Conservation (phyloP, 306 rosid genomes). For the Lathyrus tuberosus region DNA sequence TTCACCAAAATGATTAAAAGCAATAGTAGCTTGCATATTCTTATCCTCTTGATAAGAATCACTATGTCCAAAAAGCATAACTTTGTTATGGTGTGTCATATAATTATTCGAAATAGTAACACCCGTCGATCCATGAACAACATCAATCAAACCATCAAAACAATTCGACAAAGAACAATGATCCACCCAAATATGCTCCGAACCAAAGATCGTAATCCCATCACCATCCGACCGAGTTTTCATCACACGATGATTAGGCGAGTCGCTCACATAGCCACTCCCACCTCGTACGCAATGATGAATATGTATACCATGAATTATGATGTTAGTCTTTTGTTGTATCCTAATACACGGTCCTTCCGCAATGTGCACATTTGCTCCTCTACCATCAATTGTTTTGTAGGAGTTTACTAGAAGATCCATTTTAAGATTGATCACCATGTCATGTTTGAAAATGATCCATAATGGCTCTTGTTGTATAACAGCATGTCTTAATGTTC, state of each 20-base stretch:
- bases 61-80: constrained; percentile 89
- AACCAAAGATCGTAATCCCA: constrained; percentile 64
- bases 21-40: constrained; percentile 56
- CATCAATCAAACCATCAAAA: constrained; percentile 76
- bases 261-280: constrained; percentile 64
- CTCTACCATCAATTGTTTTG: constrained; percentile 88
- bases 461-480: constrained; percentile 78
- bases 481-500: constrained; percentile 67
- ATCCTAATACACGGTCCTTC: constrained; percentile 82
- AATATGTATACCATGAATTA: constrained; percentile 74
- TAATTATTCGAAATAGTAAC: constrained; percentile 76
- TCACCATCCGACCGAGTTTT: constrained; percentile 74
- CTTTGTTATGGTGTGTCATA: constrained; percentile 81
- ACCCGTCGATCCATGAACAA: constrained; percentile 51
- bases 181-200: constrained; percentile 75
- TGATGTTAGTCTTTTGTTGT: constrained; percentile 61
- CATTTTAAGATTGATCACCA: constrained; percentile 68
- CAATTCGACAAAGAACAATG: constrained; percentile 73
- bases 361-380: constrained; percentile 68
- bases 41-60: constrained; percentile 65
- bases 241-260: constrained; percentile 60
- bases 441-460: constrained; percentile 76
- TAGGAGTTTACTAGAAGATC: constrained; percentile 73
- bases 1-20: constrained; percentile 92
- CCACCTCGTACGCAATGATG: constrained; percentile 77